Evolutionary conservation across 768 basidiomycete species (phyloP), one percentile per base, ranked within the genome.

Genomic region (Pholiota molesta): DNA sequence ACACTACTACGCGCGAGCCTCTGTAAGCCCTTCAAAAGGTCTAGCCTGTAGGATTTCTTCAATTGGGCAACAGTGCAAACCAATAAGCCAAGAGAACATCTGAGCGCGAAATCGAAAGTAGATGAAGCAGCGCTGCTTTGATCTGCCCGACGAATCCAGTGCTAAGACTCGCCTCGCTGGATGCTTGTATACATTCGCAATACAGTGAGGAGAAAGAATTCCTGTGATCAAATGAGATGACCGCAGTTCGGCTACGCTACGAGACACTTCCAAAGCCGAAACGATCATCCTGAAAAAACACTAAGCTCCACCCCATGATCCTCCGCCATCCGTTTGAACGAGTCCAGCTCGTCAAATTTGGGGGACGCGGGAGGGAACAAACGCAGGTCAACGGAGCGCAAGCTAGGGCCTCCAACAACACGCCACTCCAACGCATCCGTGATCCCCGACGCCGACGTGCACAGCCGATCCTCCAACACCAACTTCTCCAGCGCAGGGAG

Each of bases 331-430:
- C 16, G 40, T 44, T 55, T 64, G 23, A 71, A 33, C 14, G 39
- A 26, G n/a, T 66, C 60, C 23, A 71, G 64, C 44, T 67, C 65
- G 1, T 56, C n/a, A 28, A 65, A 71, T 19, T 52, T 55, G 1
- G 68, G 66, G 7, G 60, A 57, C 1, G 63, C 59, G 17, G 71
- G 71, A 19, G 60, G 57, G 35, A 55, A 65, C 7, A 72, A 55
- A n/a, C 57, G 61, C 14, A 72, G 61, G 13, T 35, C 39, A 4
- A 72, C 66, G 1, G 54, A 49, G 28, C 60, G 59, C 55, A 65
- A 45, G 4, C 53, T 64, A 17, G 39, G 19, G 51, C 28, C 3
- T 0, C 35, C 35, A 19, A 31, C 49, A 17, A 67, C 62, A 9
- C 68, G 57, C 21, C 65, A 67, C 2, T 56, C 55, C 45, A 69